Base-by-base conservation (phyloP, 1,284 basidiomycete genomes). In the Sporisorium scitamineum region DNA sequence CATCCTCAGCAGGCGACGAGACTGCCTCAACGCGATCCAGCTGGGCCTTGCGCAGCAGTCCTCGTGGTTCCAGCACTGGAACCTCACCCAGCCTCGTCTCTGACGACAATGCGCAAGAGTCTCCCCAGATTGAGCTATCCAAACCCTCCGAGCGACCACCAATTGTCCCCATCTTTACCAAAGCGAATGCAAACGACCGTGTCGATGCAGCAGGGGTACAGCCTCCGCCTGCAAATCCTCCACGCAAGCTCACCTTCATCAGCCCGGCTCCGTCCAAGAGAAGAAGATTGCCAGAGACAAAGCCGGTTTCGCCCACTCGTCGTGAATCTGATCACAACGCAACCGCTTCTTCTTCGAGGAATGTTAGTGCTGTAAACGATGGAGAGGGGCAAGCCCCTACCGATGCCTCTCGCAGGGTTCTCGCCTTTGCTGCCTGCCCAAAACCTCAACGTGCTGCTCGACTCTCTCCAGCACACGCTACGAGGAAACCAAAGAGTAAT, bases 1-100 rank as follows among this genome's bases (percentile, higher is more conserved):
- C 63, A 13, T 77, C 70, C 0, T 77, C 75, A 22, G 66, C 66
- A 13, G 75, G 75, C 24, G 75, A 77, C 34, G 75, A 77, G 54
- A 77, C 70, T 9, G 58, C 62, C 5, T 73, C 70, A 16, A 70
- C 70, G 11, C 57, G 70, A 22, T 77, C 75, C n/a, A 77, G 70
- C 26, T 73, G 66, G 62, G 60, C 59, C 10, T 16, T 54, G 32
- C 62, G 75, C 24, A 61, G 62, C 63, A 70, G 52, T 39, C 70
- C 70, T 2, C 59, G 62, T 2, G 53, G 48, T 1, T 73, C 70
- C 14, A 77, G 75, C 34, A 27, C 61, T 8, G 66, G 29, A 1
- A 72, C 70, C n/a, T 73, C 75, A 10, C 70, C 70, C 16, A 51
- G 56, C 22, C 44, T 56, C 6, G 62, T 32, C 14, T 68, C 66